Evolutionary conservation across 2,329 filamentous ascomycete species (phyloP).

Genomic region (Verticillium nubilum): DNA sequence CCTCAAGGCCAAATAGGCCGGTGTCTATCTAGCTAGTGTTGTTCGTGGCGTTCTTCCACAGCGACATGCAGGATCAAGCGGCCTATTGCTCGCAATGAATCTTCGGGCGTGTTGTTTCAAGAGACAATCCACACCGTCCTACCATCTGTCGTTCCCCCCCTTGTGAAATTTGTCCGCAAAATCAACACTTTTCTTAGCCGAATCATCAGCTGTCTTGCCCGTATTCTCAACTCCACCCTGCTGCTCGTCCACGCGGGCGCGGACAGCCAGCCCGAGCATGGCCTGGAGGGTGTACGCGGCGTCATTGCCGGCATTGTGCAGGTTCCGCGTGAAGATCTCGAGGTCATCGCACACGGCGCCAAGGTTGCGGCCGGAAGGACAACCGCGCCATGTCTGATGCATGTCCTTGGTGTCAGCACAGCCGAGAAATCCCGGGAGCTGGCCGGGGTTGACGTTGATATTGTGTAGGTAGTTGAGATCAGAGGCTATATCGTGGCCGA

Average conservation of each 20-base stretch:
- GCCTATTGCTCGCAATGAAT: neutral
- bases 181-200: neutral
- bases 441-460: slow-evolving; percentile 53
- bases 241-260: neutral
- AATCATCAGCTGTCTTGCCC: neutral
- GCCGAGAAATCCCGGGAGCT: slow-evolving; percentile 52
- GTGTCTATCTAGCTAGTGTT: neutral
- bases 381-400: slow-evolving; percentile 57
- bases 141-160: neutral
- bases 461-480: slow-evolving; percentile 45
- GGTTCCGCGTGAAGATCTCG: slow-evolving; percentile 6
- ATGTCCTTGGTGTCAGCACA: slow-evolving; percentile 68
- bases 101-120: neutral
- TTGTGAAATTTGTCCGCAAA: neutral
- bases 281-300: slow-evolving; percentile 12
- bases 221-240: neutral
- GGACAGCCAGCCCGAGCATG: slow-evolving; percentile 18
- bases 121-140: neutral
- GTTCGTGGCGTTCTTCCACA: neutral
- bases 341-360: slow-evolving; percentile 46
- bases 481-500: slow-evolving; percentile 68
- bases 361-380: slow-evolving; percentile 50
- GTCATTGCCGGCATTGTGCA: slow-evolving; percentile 14
- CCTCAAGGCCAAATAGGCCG: neutral
- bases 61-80: neutral